These are phyloP conservation scores for Eleusine indica DNA, from an alignment of 176 grass and related monocot genomes.

Conservation along the genomic window DNA sequence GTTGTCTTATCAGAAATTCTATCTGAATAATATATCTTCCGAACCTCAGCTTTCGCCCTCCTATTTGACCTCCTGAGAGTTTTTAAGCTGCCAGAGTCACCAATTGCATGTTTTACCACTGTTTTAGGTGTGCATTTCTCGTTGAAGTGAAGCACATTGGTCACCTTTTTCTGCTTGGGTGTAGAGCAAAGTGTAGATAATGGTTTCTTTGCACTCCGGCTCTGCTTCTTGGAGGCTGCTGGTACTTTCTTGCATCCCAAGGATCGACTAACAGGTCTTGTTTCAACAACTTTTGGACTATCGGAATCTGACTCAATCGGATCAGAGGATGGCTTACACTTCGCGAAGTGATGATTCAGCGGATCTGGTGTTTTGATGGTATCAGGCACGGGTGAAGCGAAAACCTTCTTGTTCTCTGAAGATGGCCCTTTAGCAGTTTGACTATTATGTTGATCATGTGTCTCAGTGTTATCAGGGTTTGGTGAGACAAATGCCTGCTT, in stretches of 20 bases:
- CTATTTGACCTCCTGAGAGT: slow-evolving; percentile 51
- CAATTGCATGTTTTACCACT: slow-evolving; percentile 40
- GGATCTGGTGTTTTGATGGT: slow-evolving; percentile 56
- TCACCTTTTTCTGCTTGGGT: slow-evolving; percentile 51
- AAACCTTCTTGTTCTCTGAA: slow-evolving; percentile 58
- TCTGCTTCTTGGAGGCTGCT: slow-evolving; percentile 44
- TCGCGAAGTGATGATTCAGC: slow-evolving; percentile 50
- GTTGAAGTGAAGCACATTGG: slow-evolving; percentile 60
- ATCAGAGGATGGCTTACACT: slow-evolving; percentile 69
- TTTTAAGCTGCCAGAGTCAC: slow-evolving; percentile 47
- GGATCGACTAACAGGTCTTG: slow-evolving; percentile 65
- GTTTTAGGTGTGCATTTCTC: slow-evolving; percentile 47
- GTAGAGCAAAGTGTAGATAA: slow-evolving; percentile 58
- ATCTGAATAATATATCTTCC: slow-evolving; percentile 52
- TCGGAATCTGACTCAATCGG: slow-evolving; percentile 85
- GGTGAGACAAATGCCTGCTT: slow-evolving; percentile 57
- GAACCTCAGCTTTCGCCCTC: slow-evolving; percentile 57
- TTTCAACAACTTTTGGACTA: slow-evolving; percentile 64
- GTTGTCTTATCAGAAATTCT: slow-evolving; percentile 52
- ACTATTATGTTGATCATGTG: slow-evolving; percentile 35
- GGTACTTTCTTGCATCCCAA: slow-evolving; percentile 51
- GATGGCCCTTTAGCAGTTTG: slow-evolving; percentile 50
- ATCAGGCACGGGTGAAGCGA: slow-evolving; percentile 47
- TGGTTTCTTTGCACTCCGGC: slow-evolving; percentile 58
- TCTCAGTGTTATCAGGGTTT: slow-evolving; percentile 38